These are phyloP conservation scores for Penicillium expansum DNA, from an alignment of 2,329 filamentous ascomycete genomes.

Conservation along the genomic window DNA sequence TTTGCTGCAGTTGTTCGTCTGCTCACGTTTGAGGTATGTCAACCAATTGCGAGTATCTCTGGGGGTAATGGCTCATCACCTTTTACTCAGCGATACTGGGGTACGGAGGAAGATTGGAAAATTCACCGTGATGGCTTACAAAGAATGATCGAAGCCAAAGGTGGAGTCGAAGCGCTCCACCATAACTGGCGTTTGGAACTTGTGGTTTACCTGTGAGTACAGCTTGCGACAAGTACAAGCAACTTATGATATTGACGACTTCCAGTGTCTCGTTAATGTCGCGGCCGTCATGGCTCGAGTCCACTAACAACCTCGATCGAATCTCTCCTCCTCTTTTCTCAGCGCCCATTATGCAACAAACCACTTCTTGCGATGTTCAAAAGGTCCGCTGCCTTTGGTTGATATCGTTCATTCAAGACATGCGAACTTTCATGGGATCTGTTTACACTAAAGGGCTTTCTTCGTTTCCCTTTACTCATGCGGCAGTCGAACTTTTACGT, in stretches of 20 bases:
- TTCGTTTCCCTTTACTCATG: slow-evolving; percentile 9
- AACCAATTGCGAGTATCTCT: neutral
- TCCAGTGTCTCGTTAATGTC: slow-evolving; percentile 30
- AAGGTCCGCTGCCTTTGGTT: slow-evolving; percentile 31
- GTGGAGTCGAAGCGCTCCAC: slow-evolving; percentile 30
- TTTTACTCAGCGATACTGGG: slow-evolving; percentile 35
- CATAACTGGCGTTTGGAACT: slow-evolving; percentile 31
- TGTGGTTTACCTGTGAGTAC: slow-evolving; percentile 31
- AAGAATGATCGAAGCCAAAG: slow-evolving; percentile 34
- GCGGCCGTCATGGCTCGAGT: slow-evolving; percentile 29
- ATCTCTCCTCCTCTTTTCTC: slow-evolving; percentile 13
- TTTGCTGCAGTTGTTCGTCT: slow-evolving; percentile 35
- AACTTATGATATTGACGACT: neutral
- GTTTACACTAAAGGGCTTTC: slow-evolving; percentile 16
- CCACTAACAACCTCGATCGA: slow-evolving; percentile 22
- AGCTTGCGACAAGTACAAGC: neutral
- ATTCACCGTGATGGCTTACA: slow-evolving; percentile 34
- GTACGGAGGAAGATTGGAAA: slow-evolving; percentile 32
- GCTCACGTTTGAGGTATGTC: slow-evolving; percentile 35
- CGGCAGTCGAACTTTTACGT: neutral
- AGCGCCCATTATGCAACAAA: neutral
- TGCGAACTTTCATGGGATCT: slow-evolving; percentile 29
- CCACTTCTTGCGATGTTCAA: slow-evolving; percentile 19
- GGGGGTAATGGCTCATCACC: neutral
- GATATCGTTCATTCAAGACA: slow-evolving; percentile 32